A percentile compares a stretch with the other conserved stretches of the same genome.
Evolutionary conservation across 2,329 filamentous ascomycete species (phyloP).

Genomic region (Esteya vermicola): DNA sequence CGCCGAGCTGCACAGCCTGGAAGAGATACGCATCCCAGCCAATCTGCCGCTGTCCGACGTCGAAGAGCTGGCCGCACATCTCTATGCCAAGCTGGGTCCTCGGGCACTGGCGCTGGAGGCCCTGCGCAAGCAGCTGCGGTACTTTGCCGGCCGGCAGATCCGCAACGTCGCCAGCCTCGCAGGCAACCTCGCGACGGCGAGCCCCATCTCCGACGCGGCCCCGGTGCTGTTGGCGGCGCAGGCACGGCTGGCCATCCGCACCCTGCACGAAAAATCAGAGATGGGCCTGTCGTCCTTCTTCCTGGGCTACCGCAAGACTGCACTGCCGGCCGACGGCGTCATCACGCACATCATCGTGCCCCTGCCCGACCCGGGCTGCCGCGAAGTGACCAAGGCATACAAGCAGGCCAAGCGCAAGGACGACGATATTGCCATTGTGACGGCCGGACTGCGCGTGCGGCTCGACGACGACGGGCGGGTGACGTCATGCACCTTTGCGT

Average conservation of each 20-base stretch:
- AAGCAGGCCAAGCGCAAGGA: conserved; percentile 97
- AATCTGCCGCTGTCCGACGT: conserved; percentile 86
- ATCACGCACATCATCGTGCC: conserved; percentile 84
- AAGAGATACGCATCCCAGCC: no score
- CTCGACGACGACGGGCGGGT: conserved; percentile 55
- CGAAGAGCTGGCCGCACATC: conserved; percentile 69
- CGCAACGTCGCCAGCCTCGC: conserved; percentile 95
- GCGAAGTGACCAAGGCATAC: conserved; percentile 78
- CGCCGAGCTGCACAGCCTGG: no score
- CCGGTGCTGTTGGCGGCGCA: conserved; percentile 84
- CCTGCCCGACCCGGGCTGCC: conserved; percentile 55
- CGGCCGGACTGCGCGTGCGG: conserved; percentile 64
- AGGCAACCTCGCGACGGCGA: conserved; percentile 86
- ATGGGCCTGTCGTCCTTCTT: conserved; percentile 93
- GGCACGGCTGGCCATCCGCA: no score
- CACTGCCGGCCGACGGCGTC: conserved; percentile 65
- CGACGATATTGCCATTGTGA: conserved; percentile 96
- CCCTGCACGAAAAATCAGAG: conserved; percentile 67
- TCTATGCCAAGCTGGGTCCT: conserved; percentile 63
- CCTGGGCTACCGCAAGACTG: conserved; percentile 77
- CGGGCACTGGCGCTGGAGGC: conserved; percentile 71
- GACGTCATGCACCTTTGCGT: conserved; percentile 64
- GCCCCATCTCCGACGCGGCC: conserved; percentile 91
- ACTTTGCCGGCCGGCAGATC: conserved; percentile 91
- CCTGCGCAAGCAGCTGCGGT: conserved; percentile 85